Conservation (phyloP, 345 rosid genomes). For the Eucalyptus viminalis region DNA sequence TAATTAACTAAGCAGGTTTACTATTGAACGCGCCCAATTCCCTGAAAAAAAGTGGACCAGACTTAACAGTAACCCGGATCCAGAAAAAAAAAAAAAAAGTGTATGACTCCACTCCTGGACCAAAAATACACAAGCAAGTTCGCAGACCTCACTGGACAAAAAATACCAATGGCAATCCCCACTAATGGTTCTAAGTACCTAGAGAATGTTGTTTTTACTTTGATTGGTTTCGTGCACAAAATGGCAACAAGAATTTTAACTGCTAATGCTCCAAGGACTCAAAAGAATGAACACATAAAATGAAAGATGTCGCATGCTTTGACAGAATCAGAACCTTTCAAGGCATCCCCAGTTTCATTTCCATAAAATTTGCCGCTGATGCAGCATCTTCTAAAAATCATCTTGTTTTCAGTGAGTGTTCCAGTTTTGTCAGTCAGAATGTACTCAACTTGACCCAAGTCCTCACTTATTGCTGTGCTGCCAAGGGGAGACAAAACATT, state of each 20-base stretch:
- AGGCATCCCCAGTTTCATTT: conserved; percentile 81
- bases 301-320: neutral
- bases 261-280: neutral
- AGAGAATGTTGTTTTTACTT: neutral
- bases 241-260: neutral
- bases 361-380: conserved; percentile 77
- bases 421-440: conserved; percentile 98
- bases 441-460: conserved; percentile 98
- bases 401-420: conserved; percentile 89
- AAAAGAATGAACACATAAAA: neutral
- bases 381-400: conserved; percentile 97
- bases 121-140: neutral
- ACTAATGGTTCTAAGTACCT: neutral
- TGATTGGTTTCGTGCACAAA: neutral
- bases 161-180: neutral
- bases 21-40: neutral
- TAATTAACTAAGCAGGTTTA: neutral
- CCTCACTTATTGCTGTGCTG: conserved; percentile 99
- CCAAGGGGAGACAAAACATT: conserved; percentile 31
- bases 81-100: neutral
- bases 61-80: neutral
- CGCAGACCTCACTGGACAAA: neutral
- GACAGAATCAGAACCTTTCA: conserved; percentile 50
- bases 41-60: neutral
- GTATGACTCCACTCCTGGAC: neutral